Evolutionary conservation across 2,329 filamentous ascomycete species (phyloP).

Genomic region (Aspergillus puulaauensis): DNA sequence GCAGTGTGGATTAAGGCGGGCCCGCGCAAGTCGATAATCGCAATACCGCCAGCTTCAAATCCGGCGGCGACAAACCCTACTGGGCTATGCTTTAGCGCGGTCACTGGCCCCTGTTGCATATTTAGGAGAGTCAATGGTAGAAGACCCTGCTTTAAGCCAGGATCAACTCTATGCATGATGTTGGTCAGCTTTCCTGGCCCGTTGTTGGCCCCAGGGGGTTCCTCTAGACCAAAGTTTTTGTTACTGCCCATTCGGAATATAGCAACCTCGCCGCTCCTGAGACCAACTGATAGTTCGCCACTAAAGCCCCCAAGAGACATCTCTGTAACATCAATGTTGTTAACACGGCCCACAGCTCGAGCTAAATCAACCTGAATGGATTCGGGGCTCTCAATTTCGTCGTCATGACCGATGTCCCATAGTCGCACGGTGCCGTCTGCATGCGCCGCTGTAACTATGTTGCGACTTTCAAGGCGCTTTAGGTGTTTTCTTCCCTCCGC

Average conservation of each 20-base stretch:
- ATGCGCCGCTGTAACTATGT: constrained; percentile 82
- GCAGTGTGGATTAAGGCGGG: constrained; percentile 79
- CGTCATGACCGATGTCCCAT: constrained; percentile 89
- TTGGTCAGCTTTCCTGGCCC: constrained; percentile 71
- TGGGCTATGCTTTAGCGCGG: constrained; percentile 79
- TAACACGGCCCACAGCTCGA: constrained; percentile 74
- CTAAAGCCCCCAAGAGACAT: constrained; percentile 78
- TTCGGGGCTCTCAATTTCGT: constrained; percentile 85
- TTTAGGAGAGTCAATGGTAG: constrained; percentile 79
- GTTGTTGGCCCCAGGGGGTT: constrained; percentile 52
- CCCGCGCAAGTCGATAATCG: constrained; percentile 82
- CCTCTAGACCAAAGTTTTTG: constrained; percentile 65
- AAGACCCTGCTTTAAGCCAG: constrained; percentile 72
- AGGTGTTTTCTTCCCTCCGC: constrained; percentile 68
- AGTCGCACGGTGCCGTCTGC: constrained; percentile 87
- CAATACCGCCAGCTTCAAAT: constrained; percentile 77
- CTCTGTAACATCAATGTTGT: constrained; percentile 73
- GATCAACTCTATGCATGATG: constrained; percentile 71
- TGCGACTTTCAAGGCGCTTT: constrained; percentile 77
- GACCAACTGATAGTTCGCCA: constrained; percentile 81
- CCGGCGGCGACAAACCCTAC: constrained; percentile 88
- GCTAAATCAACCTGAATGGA: constrained; percentile 85
- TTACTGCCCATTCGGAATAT: constrained; percentile 89
- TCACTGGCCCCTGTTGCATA: constrained; percentile 79
- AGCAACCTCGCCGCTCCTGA: constrained; percentile 77